Base-by-base conservation (phyloP, 2,329 filamentous ascomycete species). In the Ceratocystis cacaofunesta region DNA sequence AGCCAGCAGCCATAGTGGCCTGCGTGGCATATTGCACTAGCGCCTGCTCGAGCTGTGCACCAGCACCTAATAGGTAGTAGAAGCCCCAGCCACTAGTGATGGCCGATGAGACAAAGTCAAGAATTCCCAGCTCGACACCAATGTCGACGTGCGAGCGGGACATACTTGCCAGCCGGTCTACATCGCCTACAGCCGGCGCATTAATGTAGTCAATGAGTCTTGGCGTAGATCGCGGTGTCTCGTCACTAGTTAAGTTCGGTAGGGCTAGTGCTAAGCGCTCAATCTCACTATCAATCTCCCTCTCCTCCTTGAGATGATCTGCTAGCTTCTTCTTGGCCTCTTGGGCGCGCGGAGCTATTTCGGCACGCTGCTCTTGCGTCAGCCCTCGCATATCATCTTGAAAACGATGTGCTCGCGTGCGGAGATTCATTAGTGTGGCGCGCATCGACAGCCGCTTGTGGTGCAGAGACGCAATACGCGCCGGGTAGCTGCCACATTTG, bases 11-110 rank as follows among this genome's bases (percentile, higher is more conserved):
- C 65, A 85, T 84, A 7, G 89, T 89, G 1, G 89, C 83, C 8
- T 81, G 80, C 2, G 97, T 80, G 0, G 94, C 87, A 74, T 95
- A 96, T 73, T 92, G 87, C 12, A 97, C 78, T 2, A 99, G 82
- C 0, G 94, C 94, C 73, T 97, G 92, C 76, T 99, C 94, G n/a
- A 99, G 82, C 74, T 94, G 84, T 0, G 92, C 92, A 7, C 86
- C 94, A 72, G 95, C 92, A 72, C 92, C 90, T n/a, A 90, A 79
- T 10, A 99, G 84, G 75, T 91, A 97, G 77, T 99, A 99, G 90
- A 91, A 99, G 1, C 94, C 94, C 92, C 92, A 99, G 46, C 94
- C 94, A 2, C 87, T 89, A 1, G 90, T 86, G n/a, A 83, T 85
- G 1, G 87, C 87, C 4, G 91, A 90, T 67, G 82, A 86, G 4